phyloP scores from a whole-genome alignment of 805 yeast species.

The Kuraishia hungarica region DNA sequence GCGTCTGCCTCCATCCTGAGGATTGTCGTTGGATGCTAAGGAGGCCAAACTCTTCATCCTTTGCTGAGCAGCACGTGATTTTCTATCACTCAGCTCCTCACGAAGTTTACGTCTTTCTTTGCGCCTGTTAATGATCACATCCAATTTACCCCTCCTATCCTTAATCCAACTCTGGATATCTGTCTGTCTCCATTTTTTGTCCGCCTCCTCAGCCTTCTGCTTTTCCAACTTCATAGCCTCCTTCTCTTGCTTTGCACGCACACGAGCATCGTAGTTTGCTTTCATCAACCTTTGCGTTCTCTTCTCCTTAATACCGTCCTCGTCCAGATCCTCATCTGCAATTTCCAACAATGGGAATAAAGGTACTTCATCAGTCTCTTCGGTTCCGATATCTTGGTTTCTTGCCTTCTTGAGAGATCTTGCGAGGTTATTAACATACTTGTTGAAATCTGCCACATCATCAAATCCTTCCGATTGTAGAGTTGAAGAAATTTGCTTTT shows the following conservation, averaged over 20 bases:
- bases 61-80: conserved; percentile 85
- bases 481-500: conserved; percentile 44
- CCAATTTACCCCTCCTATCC: conserved; percentile 55
- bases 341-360: conserved; percentile 67
- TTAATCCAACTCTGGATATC: conserved; percentile 78
- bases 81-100: conserved; percentile 77
- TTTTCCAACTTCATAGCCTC: conserved; percentile 50
- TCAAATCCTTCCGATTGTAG: conserved; percentile 72
- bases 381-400: conserved; percentile 56
- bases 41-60: conserved; percentile 89
- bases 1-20: conserved; percentile 29
- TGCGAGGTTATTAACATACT: conserved; percentile 57
- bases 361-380: conserved; percentile 38
- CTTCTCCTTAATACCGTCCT: conserved; percentile 80
- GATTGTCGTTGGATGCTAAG: conserved; percentile 62
- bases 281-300: conserved; percentile 74
- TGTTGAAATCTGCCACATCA: conserved; percentile 61
- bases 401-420: conserved; percentile 61
- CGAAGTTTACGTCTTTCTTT: conserved; percentile 64
- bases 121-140: conserved; percentile 46
- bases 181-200: conserved; percentile 65
- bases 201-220: conserved; percentile 55
- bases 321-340: conserved; percentile 77
- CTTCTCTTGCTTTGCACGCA: conserved; percentile 74
- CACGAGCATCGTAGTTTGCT: conserved; percentile 84